Evolutionary conservation across 345 rosid species (phyloP).

Genomic region (Ceriops decandra): DNA sequence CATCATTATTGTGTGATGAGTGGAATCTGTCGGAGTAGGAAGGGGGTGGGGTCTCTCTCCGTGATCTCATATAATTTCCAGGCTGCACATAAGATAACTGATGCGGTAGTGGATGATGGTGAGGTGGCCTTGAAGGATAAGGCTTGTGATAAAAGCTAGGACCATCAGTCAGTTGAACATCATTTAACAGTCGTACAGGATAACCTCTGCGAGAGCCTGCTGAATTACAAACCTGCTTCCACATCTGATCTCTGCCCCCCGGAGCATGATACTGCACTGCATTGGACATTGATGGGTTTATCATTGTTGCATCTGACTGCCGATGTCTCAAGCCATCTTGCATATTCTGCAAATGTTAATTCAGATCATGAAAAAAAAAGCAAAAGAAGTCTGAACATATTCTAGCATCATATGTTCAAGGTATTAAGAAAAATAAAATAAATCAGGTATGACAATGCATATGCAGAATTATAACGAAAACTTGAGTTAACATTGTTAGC

Average conservation of each 20-base stretch:
- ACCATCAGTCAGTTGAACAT: conserved; percentile 45
- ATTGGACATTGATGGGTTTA: conserved; percentile 36
- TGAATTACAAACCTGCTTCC: conserved; percentile 45
- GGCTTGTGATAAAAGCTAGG: conserved; percentile 47
- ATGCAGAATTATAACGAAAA: conserved; percentile 32
- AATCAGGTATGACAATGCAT: conserved; percentile 27
- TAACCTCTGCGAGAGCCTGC: conserved; percentile 42
- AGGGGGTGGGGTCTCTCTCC: conserved; percentile 57
- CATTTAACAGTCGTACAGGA: conserved; percentile 33
- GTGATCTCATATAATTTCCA: conserved; percentile 48
- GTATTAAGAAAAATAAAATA: background rate
- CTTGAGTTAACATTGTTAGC: conserved; percentile 36
- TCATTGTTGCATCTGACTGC: conserved; percentile 38
- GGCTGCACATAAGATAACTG: conserved; percentile 64
- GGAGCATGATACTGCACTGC: conserved; percentile 44
- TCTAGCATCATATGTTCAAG: background rate
- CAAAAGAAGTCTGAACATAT: conserved; percentile 1
- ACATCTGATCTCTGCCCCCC: conserved; percentile 48
- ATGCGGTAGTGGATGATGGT: conserved; percentile 51
- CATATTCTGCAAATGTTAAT: conserved; percentile 36
- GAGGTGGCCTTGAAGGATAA: conserved; percentile 63
- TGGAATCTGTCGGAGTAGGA: conserved; percentile 48
- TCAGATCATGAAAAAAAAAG: conserved; percentile 12
- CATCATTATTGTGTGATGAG: conserved; percentile 39
- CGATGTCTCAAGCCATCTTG: conserved; percentile 49